Percentiles rank a stretch among this genome's conserved stretches.
These are phyloP conservation scores for Ambrosia trifida DNA, from an alignment of 129 eudicot species.

Conservation along the genomic window DNA sequence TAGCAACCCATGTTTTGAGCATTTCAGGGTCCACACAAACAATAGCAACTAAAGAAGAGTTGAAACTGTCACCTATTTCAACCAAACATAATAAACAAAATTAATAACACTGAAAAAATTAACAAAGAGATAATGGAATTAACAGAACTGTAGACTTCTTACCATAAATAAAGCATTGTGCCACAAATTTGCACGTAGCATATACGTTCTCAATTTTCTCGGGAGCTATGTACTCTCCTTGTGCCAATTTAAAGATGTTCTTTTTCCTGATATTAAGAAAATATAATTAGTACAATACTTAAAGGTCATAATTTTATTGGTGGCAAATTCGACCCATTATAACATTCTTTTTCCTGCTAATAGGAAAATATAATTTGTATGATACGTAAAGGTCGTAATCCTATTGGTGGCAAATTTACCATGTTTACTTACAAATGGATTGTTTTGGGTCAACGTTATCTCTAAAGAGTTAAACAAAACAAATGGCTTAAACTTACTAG, in stretches of 20 bases:
- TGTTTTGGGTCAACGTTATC: neutral
- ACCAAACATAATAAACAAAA: neutral
- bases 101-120: neutral
- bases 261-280: slow-evolving; percentile 58
- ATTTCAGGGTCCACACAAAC: slow-evolving; percentile 70
- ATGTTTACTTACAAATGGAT: slow-evolving; percentile 12
- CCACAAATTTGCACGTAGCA: slow-evolving; percentile 77
- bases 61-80: slow-evolving; percentile 79
- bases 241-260: slow-evolving; percentile 89
- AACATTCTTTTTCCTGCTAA: too few relatives aligned
- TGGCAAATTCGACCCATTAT: neutral
- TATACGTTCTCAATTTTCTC: slow-evolving; percentile 93
- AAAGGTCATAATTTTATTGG: neutral
- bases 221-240: slow-evolving; percentile 95
- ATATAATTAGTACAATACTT: neutral
- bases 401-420: neutral
- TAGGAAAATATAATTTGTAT: neutral
- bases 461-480: neutral
- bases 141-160: slow-evolving; percentile 24
- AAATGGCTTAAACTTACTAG: neutral
- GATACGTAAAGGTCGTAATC: neutral
- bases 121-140: slow-evolving; percentile 7
- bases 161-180: slow-evolving; percentile 90
- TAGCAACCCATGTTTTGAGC: slow-evolving; percentile 64
- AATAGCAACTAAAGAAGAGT: slow-evolving; percentile 73